phyloP scores from a whole-genome alignment of 23 red algal genomes.

The Agarophyton chilense region DNA sequence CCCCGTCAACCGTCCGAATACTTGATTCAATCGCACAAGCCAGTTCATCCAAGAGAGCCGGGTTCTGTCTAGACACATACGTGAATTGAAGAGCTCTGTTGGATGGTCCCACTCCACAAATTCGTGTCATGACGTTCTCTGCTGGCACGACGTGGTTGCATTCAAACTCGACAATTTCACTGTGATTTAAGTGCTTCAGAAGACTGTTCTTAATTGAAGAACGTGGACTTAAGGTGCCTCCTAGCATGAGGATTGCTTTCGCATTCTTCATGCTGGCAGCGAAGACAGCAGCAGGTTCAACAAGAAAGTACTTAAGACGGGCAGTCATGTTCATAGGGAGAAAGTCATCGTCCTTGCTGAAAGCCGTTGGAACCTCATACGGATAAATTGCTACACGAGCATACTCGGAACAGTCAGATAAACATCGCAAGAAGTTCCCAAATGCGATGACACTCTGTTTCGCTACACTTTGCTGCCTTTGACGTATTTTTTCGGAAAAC shows the following conservation, averaged over 20 bases:
- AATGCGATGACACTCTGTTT: conserved; percentile 51
- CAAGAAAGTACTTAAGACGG: conserved; percentile 74
- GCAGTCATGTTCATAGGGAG: conserved; percentile 21
- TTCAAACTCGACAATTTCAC: conserved; percentile 59
- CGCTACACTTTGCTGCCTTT: conserved; percentile 18
- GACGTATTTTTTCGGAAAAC: not conserved
- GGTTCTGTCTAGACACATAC: conserved; percentile 39
- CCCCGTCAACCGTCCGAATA: conserved; percentile 33
- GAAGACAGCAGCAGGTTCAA: conserved; percentile 63
- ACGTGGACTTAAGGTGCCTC: conserved; percentile 90
- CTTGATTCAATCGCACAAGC: conserved; percentile 55
- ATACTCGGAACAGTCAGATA: conserved; percentile 29
- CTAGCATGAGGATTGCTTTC: conserved; percentile 78
- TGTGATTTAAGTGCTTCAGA: conserved; percentile 1
- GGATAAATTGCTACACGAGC: conserved; percentile 69
- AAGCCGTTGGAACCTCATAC: not conserved
- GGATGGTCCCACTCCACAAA: conserved; percentile 66
- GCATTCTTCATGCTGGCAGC: conserved; percentile 45
- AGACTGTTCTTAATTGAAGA: conserved; percentile 35
- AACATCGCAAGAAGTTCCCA: conserved; percentile 33
- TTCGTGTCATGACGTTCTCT: conserved; percentile 68
- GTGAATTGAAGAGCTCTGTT: conserved; percentile 62
- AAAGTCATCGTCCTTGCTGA: conserved; percentile 2
- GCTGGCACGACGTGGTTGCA: conserved; percentile 90
- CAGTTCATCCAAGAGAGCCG: conserved; percentile 73